Conservation (phyloP, 78 protist species). For the Monosiga brevicollis region DNA sequence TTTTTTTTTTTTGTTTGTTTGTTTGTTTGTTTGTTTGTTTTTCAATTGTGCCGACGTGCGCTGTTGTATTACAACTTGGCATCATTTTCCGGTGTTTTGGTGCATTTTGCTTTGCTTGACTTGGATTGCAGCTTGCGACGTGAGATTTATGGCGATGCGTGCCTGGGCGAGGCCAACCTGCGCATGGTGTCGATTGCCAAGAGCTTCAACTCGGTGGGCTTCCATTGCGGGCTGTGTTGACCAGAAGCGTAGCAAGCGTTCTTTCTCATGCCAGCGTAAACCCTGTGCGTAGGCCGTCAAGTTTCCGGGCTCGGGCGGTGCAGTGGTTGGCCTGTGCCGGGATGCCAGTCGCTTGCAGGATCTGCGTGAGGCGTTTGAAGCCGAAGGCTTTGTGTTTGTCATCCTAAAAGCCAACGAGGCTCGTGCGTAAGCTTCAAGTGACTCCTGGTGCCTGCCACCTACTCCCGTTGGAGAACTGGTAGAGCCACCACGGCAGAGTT, state of each 20-base stretch:
- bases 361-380: background rate
- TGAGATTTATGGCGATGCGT: background rate
- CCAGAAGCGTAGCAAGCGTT: background rate
- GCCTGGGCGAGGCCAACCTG: background rate
- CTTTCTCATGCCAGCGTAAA: background rate
- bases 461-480: too few relatives aligned
- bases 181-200: background rate
- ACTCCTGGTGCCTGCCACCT: too few relatives aligned
- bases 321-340: background rate
- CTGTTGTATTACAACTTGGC: background rate
- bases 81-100: background rate
- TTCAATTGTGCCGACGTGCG: background rate
- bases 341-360: background rate
- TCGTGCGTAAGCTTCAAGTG: too few relatives aligned
- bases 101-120: background rate
- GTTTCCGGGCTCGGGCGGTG: background rate
- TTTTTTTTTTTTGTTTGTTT: background rate
- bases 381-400: background rate
- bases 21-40: background rate
- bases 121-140: background rate
- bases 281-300: background rate
- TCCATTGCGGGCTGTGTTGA: background rate
- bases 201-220: background rate
- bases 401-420: too few relatives aligned
- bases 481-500: too few relatives aligned